Evolutionary conservation across 306 rosid species (phyloP), one percentile per base, ranked within the genome.

Genomic region (Begonia peltatifolia): DNA sequence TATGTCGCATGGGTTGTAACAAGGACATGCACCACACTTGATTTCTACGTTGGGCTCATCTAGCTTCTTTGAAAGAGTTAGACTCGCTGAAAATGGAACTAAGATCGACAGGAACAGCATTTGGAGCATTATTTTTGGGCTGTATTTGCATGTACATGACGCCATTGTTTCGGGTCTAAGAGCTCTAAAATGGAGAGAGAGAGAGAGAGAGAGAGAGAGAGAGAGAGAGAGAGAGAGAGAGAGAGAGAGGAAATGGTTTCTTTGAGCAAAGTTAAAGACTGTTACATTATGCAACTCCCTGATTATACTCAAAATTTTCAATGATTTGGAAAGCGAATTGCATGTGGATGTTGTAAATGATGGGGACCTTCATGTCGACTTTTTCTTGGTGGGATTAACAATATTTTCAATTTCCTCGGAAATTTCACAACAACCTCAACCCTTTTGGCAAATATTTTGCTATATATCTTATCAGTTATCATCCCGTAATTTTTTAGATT

Each of bases 1-100:
- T 6, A 74, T 79, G 12, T 22, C 55, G 17, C 94, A 90, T 9
- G 90, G 73, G 52, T 66, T 63, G 12, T 60, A 66, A 60, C 95
- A 89, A 67, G 87, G 90, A 68, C 94, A 85, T 23, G 90, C 53
- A 54, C 87, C 95, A 59, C 97, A 90, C 53, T 83, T 90, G 18
- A 90, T 68, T 50, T 70, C 83, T 25, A 50, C 12, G 60, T 15
- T 56, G 20, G 67, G 58, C 44, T 78, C 64, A 46, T 61, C 78
- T 44, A 66, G 44, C 53, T 68, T 75, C 57, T 57, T 55, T 11
- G 72, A 20, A 43, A 47, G 22, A 58, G 70, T 47, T 10, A 46
- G 50, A 13, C 30, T 42, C 6, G 9, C 2, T 49, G 35, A 76
- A 14, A 20, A 63, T n/a, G 41, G 59, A 51, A 67, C 42, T 53